A percentile compares a stretch with the other conserved stretches of the same genome.
Evolutionary conservation across 352 stramenopile species (phyloP).

Genomic region (Globisporangium lucens): DNA sequence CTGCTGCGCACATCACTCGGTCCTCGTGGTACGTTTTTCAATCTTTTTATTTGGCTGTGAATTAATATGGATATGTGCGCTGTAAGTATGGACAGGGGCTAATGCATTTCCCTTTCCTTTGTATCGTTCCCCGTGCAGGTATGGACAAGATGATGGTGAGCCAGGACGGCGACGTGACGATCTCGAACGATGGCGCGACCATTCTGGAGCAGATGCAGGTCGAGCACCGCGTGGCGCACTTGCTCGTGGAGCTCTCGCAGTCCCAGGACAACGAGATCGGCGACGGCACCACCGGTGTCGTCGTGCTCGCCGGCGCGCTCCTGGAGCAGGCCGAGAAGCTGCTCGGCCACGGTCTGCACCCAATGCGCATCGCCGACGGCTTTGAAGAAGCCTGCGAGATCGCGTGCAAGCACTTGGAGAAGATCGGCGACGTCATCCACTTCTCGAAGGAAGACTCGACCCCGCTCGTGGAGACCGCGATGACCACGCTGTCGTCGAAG

Average conservation of each 20-base stretch:
- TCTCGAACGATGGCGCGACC: slow-evolving; percentile 99
- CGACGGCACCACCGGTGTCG: slow-evolving; percentile 99
- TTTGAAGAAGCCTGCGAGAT: slow-evolving; percentile 98
- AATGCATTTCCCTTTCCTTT: background rate
- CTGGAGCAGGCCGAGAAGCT: slow-evolving; percentile 98
- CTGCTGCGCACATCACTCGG: slow-evolving; percentile 97
- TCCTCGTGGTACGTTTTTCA: slow-evolving; percentile 83
- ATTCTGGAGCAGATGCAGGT: slow-evolving; percentile 99
- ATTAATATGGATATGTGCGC: background rate
- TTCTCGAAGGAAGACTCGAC: slow-evolving; percentile 95
- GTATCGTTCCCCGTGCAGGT: slow-evolving; percentile 32
- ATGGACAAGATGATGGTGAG: slow-evolving; percentile 99
- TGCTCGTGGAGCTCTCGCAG: slow-evolving; percentile 98
- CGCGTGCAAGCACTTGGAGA: slow-evolving; percentile 93
- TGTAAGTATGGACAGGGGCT: background rate
- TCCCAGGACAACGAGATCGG: slow-evolving; percentile 99
- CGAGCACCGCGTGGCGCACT: slow-evolving; percentile 96
- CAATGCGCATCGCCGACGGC: slow-evolving; percentile 97
- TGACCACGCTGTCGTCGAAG: slow-evolving; percentile 99
- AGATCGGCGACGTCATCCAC: slow-evolving; percentile 95
- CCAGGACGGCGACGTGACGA: slow-evolving; percentile 98
- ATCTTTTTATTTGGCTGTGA: background rate
- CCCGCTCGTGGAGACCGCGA: slow-evolving; percentile 95
- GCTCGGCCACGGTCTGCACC: slow-evolving; percentile 96
- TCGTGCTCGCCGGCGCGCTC: slow-evolving; percentile 97